Conservation (phyloP, 2,329 filamentous ascomycete genomes). For the Paecilomyces sp. region DNA sequence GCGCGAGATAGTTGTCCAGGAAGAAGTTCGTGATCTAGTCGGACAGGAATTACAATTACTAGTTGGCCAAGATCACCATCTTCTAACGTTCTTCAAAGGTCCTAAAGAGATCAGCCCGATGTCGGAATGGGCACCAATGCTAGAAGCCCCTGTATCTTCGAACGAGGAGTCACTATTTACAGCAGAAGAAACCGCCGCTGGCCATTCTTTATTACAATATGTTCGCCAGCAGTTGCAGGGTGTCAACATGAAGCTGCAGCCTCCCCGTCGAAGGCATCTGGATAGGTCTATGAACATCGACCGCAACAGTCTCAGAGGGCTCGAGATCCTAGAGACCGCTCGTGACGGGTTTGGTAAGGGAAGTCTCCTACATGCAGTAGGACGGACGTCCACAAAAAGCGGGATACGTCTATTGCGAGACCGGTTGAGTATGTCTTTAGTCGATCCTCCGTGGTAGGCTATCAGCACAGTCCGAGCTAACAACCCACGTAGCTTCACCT, state of each 20-base stretch:
- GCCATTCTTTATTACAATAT: slow-evolving; percentile 76
- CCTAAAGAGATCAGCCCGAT: slow-evolving; percentile 41
- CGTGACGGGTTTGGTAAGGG: slow-evolving; percentile 72
- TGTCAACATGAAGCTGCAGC: slow-evolving; percentile 71
- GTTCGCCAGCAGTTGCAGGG: slow-evolving; percentile 72
- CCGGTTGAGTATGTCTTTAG: slow-evolving; percentile 58
- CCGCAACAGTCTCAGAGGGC: slow-evolving; percentile 77
- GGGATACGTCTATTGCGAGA: slow-evolving; percentile 77
- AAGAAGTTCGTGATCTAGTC: slow-evolving; percentile 51
- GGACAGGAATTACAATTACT: slow-evolving; percentile 58
- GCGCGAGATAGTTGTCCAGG: slow-evolving; percentile 74
- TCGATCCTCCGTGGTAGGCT: background rate
- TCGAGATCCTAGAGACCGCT: slow-evolving; percentile 84
- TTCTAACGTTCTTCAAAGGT: slow-evolving; percentile 63
- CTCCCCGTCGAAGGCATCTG: slow-evolving; percentile 66
- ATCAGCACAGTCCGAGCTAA: slow-evolving; percentile 8
- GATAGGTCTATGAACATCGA: slow-evolving; percentile 84
- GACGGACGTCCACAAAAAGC: slow-evolving; percentile 84
- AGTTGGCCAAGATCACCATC: slow-evolving; percentile 67
- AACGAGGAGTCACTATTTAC: slow-evolving; percentile 54
- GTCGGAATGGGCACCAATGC: slow-evolving; percentile 64
- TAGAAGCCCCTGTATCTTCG: slow-evolving; percentile 63
- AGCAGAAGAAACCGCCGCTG: slow-evolving; percentile 64
- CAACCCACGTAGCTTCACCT: slow-evolving; percentile 53
- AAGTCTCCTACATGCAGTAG: slow-evolving; percentile 82